Evolutionary conservation across 805 yeast genomes (phyloP).

Genomic region (Monosporozyma aerobia): DNA sequence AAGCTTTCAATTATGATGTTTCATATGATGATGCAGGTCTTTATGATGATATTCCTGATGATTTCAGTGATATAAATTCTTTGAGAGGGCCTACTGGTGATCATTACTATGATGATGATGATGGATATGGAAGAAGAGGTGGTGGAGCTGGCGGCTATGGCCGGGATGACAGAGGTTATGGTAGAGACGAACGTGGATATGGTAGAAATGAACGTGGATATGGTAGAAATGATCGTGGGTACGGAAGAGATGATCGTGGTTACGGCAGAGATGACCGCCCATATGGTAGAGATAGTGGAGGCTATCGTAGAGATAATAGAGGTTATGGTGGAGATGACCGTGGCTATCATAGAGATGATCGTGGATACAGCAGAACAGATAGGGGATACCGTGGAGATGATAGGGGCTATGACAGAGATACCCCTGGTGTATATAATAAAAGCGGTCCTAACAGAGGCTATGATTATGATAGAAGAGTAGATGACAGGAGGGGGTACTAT

Average conservation of each 20-base stretch:
- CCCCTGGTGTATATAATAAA: not conserved
- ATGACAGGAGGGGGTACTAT: not conserved
- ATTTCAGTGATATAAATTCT: conserved; percentile 22
- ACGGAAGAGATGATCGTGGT: not conserved
- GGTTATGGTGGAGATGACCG: conserved; percentile 13
- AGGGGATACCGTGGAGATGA: not conserved
- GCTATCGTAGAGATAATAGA: not conserved
- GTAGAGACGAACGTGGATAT: conserved; percentile 15
- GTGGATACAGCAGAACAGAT: conserved; percentile 2
- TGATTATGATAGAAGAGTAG: not conserved
- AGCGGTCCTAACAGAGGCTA: not conserved
- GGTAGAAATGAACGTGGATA: conserved; percentile 1
- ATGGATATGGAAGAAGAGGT: conserved; percentile 5
- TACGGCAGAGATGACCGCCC: not conserved
- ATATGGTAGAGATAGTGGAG: not conserved
- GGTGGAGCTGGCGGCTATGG: not conserved
- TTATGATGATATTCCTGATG: conserved; percentile 48
- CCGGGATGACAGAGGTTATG: conserved; percentile 3
- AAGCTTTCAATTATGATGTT: conserved; percentile 52
- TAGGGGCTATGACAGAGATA: conserved; percentile 1
- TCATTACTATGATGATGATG: conserved; percentile 6
- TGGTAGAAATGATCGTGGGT: not conserved
- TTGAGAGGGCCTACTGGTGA: not conserved
- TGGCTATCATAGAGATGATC: not conserved
- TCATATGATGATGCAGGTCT: conserved; percentile 47